Conservation (phyloP, 73 alveolate genomes). For the Urostyla sp. region DNA sequence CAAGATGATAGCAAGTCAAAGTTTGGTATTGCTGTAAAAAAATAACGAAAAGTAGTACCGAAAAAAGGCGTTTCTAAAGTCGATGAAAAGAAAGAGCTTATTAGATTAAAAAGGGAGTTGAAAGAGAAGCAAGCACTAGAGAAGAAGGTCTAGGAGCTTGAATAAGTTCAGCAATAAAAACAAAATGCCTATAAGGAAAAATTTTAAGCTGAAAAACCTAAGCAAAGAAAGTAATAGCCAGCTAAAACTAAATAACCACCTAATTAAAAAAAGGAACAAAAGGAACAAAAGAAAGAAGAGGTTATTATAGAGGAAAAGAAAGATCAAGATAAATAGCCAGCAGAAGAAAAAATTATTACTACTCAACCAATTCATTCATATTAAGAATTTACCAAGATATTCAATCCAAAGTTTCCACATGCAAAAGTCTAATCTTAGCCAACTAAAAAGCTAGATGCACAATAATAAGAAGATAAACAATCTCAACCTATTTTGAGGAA, state of each 20-base stretch:
- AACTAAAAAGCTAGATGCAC: too few species aligned
- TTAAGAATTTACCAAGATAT: constrained; percentile 44
- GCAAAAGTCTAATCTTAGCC: too few species aligned
- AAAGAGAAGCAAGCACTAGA: constrained; percentile 44
- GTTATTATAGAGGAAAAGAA: constrained; percentile 1
- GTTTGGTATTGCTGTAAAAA: constrained; percentile 30
- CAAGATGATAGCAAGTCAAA: constrained; percentile 7
- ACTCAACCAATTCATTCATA: constrained; percentile 25
- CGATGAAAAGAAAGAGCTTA: constrained; percentile 51
- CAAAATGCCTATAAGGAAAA: constrained; percentile 32
- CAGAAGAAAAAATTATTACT: constrained; percentile 3
- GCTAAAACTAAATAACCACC: not conserved
- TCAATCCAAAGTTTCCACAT: constrained; percentile 56
- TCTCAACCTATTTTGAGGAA: too few species aligned
- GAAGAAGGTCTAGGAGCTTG: constrained; percentile 29
- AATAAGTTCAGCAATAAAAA: not conserved
- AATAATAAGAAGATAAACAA: too few species aligned
- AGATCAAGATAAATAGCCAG: constrained; percentile 34
- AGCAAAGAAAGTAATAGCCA: not conserved
- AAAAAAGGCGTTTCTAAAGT: constrained; percentile 31
- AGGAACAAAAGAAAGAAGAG: constrained; percentile 10
- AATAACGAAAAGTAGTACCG: constrained; percentile 46
- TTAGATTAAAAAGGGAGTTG: constrained; percentile 42
- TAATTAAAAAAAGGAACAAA: not conserved
- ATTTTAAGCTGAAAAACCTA: constrained; percentile 18